Evolutionary conservation across 2,329 filamentous ascomycete species (phyloP), one percentile per base, ranked within the genome.

Genomic region (Dryadomyces quercivorus): DNA sequence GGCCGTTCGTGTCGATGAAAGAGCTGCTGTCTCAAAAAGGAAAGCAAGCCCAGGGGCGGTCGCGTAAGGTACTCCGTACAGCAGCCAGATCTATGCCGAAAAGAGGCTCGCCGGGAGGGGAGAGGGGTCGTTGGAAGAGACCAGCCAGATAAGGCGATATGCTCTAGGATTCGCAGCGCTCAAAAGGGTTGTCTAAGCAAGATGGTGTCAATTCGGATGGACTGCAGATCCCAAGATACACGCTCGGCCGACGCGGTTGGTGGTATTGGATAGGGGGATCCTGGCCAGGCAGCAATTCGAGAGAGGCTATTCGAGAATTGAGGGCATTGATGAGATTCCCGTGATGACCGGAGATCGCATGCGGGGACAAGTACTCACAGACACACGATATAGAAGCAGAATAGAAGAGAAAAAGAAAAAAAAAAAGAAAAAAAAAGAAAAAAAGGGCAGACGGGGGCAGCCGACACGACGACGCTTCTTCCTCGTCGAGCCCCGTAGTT

Each of bases 351-450:
- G 15, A 40, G 10, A 40, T 40, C 36, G 36, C 36, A 40, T 13
- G 36, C 36, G 51, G 22, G 22, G 36, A 52, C 20, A 46, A n/a
- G 46, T 26, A 42, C n/a, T 38, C 48, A 34, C 26, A 50, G n/a
- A 50, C 18, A 38, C 31, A 46, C 50, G 54, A 53, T 55, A 57
- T 52, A 42, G 58, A 59, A 58, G 55, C 40, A 59, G 55, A 55
- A 54, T 34, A 44, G 15, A n/a, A 21, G 22, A 40, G 16, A 20
- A 40, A 13, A n/a, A 40, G 31, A 18, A 44, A 20, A 44, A 18
- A 18, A 13, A 16, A 18, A 20, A 44, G 10, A 18, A 13, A 16
- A 18, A 44, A 18, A 9, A n/a, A 44, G n/a, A 18, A 16, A 13
- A 26, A n/a, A 16, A 47, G 21, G 45, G 45, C 9, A 47, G 13